Base-by-base conservation (phyloP, 192 early-diverging fungal species). In the Coemansia sp. region DNA sequence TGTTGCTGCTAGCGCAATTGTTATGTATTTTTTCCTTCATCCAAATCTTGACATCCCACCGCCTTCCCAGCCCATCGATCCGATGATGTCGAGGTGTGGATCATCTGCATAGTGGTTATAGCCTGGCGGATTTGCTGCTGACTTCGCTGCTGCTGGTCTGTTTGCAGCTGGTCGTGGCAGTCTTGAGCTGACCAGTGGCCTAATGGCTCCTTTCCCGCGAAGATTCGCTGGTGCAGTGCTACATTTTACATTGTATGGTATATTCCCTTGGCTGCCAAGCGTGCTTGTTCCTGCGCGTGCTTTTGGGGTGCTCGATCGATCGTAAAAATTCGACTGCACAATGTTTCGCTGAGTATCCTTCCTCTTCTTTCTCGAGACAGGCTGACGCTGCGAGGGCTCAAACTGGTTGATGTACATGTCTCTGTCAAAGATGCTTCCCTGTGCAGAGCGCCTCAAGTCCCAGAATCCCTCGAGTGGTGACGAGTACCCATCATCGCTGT, bases 391-490 rank as follows among this genome's bases (percentile, higher is more conserved):
- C 12, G 65, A 55, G 42, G 66, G 59, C 37, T 60, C 68, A 53
- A 81, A 81, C 60, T 81, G 78, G 46, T 75, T 69, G 28, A 68
- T 43, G 51, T 81, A 81, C 42, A 81, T 59, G 35, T 66, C 67
- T 18, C 68, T 58, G 10, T 66, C 64, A 28, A 28, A 26, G 7
- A 29, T 39, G 37, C 58, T 49, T 18, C 46, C 57, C 16, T 51
- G 58, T 7, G 35, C 29, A 30, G 53, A 15, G 3, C 60, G 34
- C 9, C 70, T 66, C 63, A 81, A 40, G 49, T 72, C 66, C 66
- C 73, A 81, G 63, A 81, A 81, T 4, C 78, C 78, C 42, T 81
- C 78, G 29, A 81, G 63, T 37, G 78, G 78, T 30, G 78, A 81
- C 34, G 66, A 68, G 52, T 71, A 77, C 25, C 75, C 75, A 16